Base-by-base conservation (phyloP, 345 rosid species). In the Streptanthus diversifolius region DNA sequence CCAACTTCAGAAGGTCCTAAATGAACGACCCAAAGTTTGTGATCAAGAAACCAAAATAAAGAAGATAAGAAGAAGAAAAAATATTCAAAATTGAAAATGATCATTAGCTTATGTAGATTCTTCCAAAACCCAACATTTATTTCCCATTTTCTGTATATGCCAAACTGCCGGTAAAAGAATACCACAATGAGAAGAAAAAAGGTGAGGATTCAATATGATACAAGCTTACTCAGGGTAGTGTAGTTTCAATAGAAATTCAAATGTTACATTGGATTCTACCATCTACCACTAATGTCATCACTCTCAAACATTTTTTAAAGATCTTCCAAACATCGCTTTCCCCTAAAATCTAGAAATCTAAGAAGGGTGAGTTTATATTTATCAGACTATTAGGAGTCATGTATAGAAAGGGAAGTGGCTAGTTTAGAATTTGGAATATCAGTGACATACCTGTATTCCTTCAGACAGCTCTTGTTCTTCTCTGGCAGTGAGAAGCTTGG, bases 1-100 rank as follows among this genome's bases (percentile, higher is more conserved):
- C 97, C 56, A 93, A 85, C 84, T 89, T 93, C 81, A 93, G 41
- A 57, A 91, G 82, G 67, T 85, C 97, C 98, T 93, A 79, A 71
- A 72, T 55, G 37, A 57, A 40, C 9, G 7, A 40, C 24, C 63
- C 55, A 41, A 61, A 60, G 39, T 68, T 32, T 22, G 57, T 60
- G 7, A 68, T 51, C 63, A 75, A 59, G 44, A 74, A 57, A 57
- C 49, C 51, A 47, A 29, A 48, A 48, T 24, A 72, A 72, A 43
- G 62, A 25, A 73, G 37, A 76, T 73, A 43, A 60, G 25, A 59
- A 70, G 49, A 61, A 58, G 24, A 8, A 35, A 5, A 47, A 60
- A 41, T 12, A 32, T 21, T 39, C 44, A 51, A 51, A 12, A 37
- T 12, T 11, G n/a, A 37, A 11, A 37, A 0, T 37, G 41, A 12